These are phyloP conservation scores for Citrus mangshanensis DNA, from an alignment of 345 rosid species.

Conservation along the genomic window DNA sequence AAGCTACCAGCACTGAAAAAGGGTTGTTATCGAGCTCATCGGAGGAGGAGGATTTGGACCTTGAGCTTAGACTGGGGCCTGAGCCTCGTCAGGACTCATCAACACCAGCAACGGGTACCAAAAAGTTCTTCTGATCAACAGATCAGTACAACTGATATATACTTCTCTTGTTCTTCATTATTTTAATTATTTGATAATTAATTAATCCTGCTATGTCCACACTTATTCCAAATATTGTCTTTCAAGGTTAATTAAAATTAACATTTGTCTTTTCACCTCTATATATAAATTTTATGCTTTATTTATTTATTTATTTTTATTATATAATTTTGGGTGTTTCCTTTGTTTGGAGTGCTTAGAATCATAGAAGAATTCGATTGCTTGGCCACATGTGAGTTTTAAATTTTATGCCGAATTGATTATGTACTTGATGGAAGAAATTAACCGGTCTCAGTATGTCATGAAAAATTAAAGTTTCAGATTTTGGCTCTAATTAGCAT, in stretches of 20 bases:
- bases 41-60: slow-evolving; percentile 29
- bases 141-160: background rate
- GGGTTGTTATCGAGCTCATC: slow-evolving; percentile 9
- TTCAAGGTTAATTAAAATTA: background rate
- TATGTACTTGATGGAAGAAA: background rate
- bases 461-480: background rate
- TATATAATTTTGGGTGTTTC: background rate
- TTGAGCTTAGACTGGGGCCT: slow-evolving; percentile 61
- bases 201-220: background rate
- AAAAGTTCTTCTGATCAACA: slow-evolving; percentile 36
- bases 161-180: background rate
- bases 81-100: slow-evolving; percentile 33
- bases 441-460: background rate
- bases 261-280: background rate
- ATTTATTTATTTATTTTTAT: background rate
- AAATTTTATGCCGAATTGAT: background rate
- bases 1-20: background rate
- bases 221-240: background rate
- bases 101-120: slow-evolving; percentile 28
- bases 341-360: background rate
- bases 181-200: background rate
- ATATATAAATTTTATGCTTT: background rate
- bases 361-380: background rate
- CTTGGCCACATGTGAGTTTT: background rate
- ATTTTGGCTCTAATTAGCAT: background rate